Base-by-base conservation (phyloP, 805 yeast genomes). In the Yarrowia deformans region DNA sequence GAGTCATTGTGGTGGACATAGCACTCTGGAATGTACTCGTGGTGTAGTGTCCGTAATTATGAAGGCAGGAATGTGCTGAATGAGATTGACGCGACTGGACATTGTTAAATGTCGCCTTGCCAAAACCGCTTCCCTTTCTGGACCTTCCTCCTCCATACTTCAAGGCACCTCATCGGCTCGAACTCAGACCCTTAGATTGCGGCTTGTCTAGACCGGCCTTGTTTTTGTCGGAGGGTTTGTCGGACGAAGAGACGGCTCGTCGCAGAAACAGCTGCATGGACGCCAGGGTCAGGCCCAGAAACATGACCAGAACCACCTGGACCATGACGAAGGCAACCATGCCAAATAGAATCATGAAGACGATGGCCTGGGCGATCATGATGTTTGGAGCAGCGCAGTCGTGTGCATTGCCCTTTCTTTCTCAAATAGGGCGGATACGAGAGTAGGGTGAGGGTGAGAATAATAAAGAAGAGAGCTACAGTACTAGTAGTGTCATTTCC, bases 291-390 rank as follows among this genome's bases (percentile, higher is more conserved):
- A 60, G 34, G n/a, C 66, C 66, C 52, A 60, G 52, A 19, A 60
- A 60, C n/a, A 60, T 42, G 34, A 60, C 66, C 40, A 60, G 19
- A 8, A 32, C 66, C 18, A 19, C 42, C 52, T 60, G 66, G 19
- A 60, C 66, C 66, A 60, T 34, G 43, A 60, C 66, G 52, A 45
- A 18, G 42, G 52, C 66, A 12, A 60, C 66, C 66, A 60, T 60
- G 14, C 66, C 66, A 34, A 60, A 34, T 13, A 60, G 42, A 5
- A 45, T n/a, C 50, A 45, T 18, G 32, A 43, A 60, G 18, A 60
- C 42, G 13, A 60, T 45, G 9, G 66, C 66, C 52, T 43, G 66
- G 18, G 52, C 18, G 10, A 60, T 45, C 66, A 60, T 58, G 35
- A 8, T 9, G 2, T 2, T 14, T 8, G 13, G 29, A n/a, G 40